These are phyloP conservation scores for Acacia concinna DNA, from an alignment of 331 rosid genomes.

Conservation along the genomic window DNA sequence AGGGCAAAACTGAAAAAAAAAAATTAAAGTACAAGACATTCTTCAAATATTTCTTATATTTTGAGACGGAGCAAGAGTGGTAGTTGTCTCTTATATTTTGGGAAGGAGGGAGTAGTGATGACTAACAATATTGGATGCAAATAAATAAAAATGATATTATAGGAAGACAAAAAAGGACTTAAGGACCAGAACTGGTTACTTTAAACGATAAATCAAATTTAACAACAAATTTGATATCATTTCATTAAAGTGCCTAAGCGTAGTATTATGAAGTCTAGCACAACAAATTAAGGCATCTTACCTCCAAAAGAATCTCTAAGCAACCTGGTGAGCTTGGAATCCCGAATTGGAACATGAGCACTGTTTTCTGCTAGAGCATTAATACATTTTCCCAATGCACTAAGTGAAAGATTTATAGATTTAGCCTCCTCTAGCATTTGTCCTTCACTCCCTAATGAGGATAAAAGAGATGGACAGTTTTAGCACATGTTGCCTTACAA, in stretches of 20 bases:
- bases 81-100: too few species aligned
- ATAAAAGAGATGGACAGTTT: slow-evolving; percentile 26
- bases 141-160: neutral
- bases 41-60: too few species aligned
- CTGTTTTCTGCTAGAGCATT: slow-evolving; percentile 93
- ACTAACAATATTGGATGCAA: slow-evolving; percentile 19
- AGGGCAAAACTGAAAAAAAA: too few species aligned
- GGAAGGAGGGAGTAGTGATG: too few species aligned
- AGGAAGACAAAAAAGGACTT: slow-evolving; percentile 26
- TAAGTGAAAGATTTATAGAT: slow-evolving; percentile 92
- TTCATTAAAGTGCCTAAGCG: neutral
- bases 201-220: slow-evolving; percentile 26
- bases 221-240: slow-evolving; percentile 4
- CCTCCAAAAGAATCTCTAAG: slow-evolving; percentile 98
- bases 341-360: slow-evolving; percentile 94
- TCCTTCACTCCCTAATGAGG: slow-evolving; percentile 86
- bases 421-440: slow-evolving; percentile 94
- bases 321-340: slow-evolving; percentile 96
- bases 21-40: too few species aligned
- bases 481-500: slow-evolving; percentile 21
- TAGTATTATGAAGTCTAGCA: slow-evolving; percentile 19
- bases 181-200: slow-evolving; percentile 4
- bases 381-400: slow-evolving; percentile 93
- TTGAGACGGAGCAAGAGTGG: too few species aligned
- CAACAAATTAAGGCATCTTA: slow-evolving; percentile 38